phyloP scores from a whole-genome alignment of 495 filamentous ascomycete species.

The Aspergillus wentii region DNA sequence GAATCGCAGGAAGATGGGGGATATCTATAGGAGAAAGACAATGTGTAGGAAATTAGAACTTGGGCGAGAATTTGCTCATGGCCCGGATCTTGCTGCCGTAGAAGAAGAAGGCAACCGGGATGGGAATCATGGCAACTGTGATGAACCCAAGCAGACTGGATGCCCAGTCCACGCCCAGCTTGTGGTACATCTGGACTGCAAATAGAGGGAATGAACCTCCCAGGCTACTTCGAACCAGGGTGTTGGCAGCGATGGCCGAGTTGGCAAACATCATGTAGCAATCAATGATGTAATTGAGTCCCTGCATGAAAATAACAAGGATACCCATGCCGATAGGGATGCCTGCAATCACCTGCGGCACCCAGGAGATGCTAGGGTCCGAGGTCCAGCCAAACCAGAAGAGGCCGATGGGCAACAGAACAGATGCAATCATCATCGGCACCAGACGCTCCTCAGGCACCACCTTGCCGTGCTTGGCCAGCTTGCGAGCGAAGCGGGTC shows the following conservation, averaged over 20 bases:
- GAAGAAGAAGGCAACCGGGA: constrained; percentile 66
- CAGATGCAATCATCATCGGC: constrained; percentile 52
- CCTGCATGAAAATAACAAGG: constrained; percentile 53
- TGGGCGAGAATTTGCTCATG: constrained; percentile 43
- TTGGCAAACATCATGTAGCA: constrained; percentile 56
- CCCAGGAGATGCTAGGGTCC: constrained; percentile 35
- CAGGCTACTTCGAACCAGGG: constrained; percentile 56
- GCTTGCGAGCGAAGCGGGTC: constrained; percentile 46
- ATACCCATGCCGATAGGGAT: constrained; percentile 50
- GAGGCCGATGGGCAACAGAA: constrained; percentile 52
- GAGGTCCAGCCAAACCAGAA: constrained; percentile 66
- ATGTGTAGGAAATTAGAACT: constrained; percentile 21
- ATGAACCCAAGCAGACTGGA: constrained; percentile 63
- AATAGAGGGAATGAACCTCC: constrained; percentile 66
- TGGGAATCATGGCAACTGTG: constrained; percentile 58
- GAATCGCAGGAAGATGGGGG: too few relatives aligned
- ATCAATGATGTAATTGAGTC: constrained; percentile 62
- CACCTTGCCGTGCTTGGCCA: constrained; percentile 42
- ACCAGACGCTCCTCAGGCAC: constrained; percentile 56
- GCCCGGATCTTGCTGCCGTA: constrained; percentile 60
- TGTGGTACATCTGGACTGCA: constrained; percentile 55
- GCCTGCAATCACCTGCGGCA: constrained; percentile 45
- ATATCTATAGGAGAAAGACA: constrained; percentile 1
- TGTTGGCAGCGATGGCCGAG: constrained; percentile 64
- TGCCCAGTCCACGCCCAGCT: constrained; percentile 60